Base-by-base conservation (phyloP, 148 eudicot species). In the Chenopodium album region DNA sequence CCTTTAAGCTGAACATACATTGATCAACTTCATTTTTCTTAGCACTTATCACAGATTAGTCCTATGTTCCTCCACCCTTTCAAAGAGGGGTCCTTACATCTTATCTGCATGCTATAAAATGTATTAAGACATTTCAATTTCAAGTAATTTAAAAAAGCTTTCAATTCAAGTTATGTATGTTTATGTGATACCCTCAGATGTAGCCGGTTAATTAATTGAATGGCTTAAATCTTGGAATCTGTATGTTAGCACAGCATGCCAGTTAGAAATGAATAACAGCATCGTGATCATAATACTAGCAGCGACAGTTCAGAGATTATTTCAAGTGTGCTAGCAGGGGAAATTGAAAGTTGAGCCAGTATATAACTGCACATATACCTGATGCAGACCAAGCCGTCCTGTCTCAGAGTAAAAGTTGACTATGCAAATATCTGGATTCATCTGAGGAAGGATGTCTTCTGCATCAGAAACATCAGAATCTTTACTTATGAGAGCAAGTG, bases 351-450 rank as follows among this genome's bases (percentile, higher is more conserved):
- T 41, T 72, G 77, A 37, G 28, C 1, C 12, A 20, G 75, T 64
- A 68, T 6, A 69, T 2, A 1, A 6, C 44, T 37, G 44, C 44
- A 37, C 44, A 0, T 70, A 63, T 78, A 93, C 97, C 94, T 91
- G 94, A 83, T 93, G 97, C 31, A 93, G 92, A 75, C 92, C 94
- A 81, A 91, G 91, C 60, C 90, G 83, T 14, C 94, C 94, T 29
- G 44, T 82, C 46, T 85, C 86, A 20, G 88, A 65, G 65, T 93
- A 93, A 82, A 89, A 93, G 86, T 93, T 93, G 73, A 88, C 91
- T 28, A 93, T 87, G 83, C 97, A 93, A 50, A 93, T 70, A 80
- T 91, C 85, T 6, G 97, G 91, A 26, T 88, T 82, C 84, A 93
- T 87, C 46, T 4, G 41, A 23, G 97, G 97, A 80, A 91, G 89